Percentiles rank a stretch among this genome's conserved stretches.
Evolutionary conservation across 495 filamentous ascomycete species (phyloP).

Genomic region (Chlorociboria aeruginascens): DNA sequence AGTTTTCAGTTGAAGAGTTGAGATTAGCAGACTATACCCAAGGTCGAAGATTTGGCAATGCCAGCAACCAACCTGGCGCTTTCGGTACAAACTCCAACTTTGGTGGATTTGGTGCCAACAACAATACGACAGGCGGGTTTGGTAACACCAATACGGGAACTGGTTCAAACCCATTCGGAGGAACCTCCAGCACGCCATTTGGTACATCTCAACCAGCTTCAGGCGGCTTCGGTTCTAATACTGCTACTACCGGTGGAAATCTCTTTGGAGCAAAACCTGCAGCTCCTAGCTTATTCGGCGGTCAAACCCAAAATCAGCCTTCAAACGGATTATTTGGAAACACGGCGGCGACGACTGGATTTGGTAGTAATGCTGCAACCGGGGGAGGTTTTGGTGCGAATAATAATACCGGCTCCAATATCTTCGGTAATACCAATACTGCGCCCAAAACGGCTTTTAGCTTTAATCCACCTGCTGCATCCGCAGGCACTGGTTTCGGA

Average conservation of each 20-base stretch:
- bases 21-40: slow-evolving; percentile 80
- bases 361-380: slow-evolving; percentile 18
- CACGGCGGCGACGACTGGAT: slow-evolving; percentile 14
- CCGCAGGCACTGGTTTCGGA: slow-evolving; percentile 29
- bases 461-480: slow-evolving; percentile 24
- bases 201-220: slow-evolving; percentile 37
- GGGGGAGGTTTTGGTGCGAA: slow-evolving; percentile 23
- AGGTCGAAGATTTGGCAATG: slow-evolving; percentile 71
- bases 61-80: slow-evolving; percentile 66
- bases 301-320: slow-evolving; percentile 7
- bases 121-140: slow-evolving; percentile 26
- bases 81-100: slow-evolving; percentile 62
- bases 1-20: slow-evolving; percentile 84
- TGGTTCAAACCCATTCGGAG: slow-evolving; percentile 37
- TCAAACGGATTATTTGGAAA: slow-evolving; percentile 26
- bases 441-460: slow-evolving; percentile 21
- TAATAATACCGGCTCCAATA: slow-evolving; percentile 16
- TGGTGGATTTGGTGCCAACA: slow-evolving; percentile 36
- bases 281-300: slow-evolving; percentile 20
- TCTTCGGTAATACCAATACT: slow-evolving; percentile 21
- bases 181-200: slow-evolving; percentile 36
- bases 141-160: slow-evolving; percentile 30
- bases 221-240: slow-evolving; percentile 29
- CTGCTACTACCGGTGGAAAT: slow-evolving; percentile 34
- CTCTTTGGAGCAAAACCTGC: slow-evolving; percentile 41